Evolutionary conservation across 768 basidiomycete species (phyloP).

Genomic region (Collybiopsis luxurians): DNA sequence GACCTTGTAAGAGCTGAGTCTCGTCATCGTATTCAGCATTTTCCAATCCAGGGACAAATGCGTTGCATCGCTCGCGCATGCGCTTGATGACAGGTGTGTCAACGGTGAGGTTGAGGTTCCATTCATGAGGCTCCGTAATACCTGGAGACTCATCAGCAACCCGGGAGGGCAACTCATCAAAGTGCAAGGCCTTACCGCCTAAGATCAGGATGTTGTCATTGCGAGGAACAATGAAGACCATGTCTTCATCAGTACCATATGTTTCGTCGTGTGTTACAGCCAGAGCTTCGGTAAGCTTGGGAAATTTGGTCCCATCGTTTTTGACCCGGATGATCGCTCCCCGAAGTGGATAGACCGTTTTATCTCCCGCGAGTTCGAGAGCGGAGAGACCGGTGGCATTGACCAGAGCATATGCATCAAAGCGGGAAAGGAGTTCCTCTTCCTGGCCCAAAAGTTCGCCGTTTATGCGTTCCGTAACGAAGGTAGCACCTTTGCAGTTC

Average conservation of each 20-base stretch:
- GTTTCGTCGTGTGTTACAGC: constrained; percentile 30
- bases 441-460: constrained; percentile 29
- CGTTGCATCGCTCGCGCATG: constrained; percentile 26
- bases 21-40: constrained; percentile 22
- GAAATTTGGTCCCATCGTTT: constrained; percentile 33
- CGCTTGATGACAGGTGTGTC: constrained; percentile 25
- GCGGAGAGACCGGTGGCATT: constrained; percentile 34
- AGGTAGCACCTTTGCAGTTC: constrained; percentile 24
- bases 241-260: constrained; percentile 26
- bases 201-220: constrained; percentile 33
- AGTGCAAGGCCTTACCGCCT: constrained; percentile 17
- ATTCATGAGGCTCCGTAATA: constrained; percentile 22
- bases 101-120: constrained; percentile 23
- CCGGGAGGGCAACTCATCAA: not conserved
- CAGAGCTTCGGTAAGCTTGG: constrained; percentile 28
- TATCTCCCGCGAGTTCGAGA: constrained; percentile 29
- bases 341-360: constrained; percentile 31
- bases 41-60: constrained; percentile 23
- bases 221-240: constrained; percentile 34
- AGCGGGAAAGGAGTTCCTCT: constrained; percentile 21
- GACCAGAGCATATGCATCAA: constrained; percentile 28
- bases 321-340: constrained; percentile 34
- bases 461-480: constrained; percentile 25
- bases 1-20: constrained; percentile 25
- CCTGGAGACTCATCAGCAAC: constrained; percentile 7